A percentile compares a stretch with the other conserved stretches of the same genome.
These are phyloP conservation scores for Lachancea thermotolerans DNA, from an alignment of 805 yeast genomes.

Conservation along the genomic window DNA sequence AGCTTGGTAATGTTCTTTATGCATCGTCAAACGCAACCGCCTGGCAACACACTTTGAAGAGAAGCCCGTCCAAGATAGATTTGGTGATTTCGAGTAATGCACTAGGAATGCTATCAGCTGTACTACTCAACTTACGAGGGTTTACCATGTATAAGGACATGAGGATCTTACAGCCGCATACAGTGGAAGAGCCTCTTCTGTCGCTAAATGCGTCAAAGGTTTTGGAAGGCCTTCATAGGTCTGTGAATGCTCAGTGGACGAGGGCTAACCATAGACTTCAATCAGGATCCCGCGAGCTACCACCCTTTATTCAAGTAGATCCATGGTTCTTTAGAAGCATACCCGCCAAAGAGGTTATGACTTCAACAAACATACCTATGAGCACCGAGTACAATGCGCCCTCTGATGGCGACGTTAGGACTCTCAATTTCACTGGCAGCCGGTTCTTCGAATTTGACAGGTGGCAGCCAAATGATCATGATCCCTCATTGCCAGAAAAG, in stretches of 20 bases:
- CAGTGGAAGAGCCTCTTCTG: background rate
- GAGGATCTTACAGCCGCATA: background rate
- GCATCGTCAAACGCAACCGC: slow-evolving; percentile 13
- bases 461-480: slow-evolving; percentile 3
- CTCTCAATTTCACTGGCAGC: slow-evolving; percentile 10
- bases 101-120: slow-evolving; percentile 8
- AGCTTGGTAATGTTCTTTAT: slow-evolving; percentile 16
- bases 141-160: slow-evolving; percentile 2
- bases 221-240: slow-evolving; percentile 5
- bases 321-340: slow-evolving; percentile 6
- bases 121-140: slow-evolving; percentile 15
- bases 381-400: background rate
- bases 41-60: slow-evolving; percentile 6
- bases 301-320: background rate
- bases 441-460: slow-evolving; percentile 12
- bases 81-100: slow-evolving; percentile 11
- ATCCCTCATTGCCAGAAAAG: background rate
- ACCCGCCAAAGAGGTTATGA: background rate
- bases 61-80: slow-evolving; percentile 13
- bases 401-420: background rate
- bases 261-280: slow-evolving; percentile 3
- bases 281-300: slow-evolving; percentile 3
- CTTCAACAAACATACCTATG: background rate
- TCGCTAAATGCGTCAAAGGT: slow-evolving; percentile 2
- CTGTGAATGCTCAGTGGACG: slow-evolving; percentile 8